Conservation (phyloP, 2,329 filamentous ascomycete species). For the Colletotrichum sp. region DNA sequence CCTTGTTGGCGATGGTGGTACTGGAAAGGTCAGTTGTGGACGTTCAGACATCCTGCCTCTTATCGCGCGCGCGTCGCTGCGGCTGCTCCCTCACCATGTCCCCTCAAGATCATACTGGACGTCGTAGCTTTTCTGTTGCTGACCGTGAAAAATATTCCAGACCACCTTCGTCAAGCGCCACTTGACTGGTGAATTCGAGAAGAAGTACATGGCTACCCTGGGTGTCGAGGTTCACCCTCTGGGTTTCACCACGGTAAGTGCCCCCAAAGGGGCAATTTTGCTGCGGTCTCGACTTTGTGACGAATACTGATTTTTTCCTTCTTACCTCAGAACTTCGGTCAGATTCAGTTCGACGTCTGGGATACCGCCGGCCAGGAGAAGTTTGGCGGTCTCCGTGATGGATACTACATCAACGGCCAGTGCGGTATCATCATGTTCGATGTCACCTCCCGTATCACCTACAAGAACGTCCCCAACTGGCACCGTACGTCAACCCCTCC, state of each 20-base stretch:
- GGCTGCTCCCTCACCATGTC: neutral
- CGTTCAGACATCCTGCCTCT: neutral
- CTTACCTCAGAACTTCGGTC: conserved; percentile 83
- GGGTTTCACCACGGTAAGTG: conserved; percentile 93
- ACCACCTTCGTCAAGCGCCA: conserved; percentile 99
- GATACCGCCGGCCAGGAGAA: conserved; percentile 99
- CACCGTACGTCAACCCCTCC: conserved; percentile 75
- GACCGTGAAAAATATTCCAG: conserved; percentile 50
- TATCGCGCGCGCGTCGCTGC: neutral
- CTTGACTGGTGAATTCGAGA: conserved; percentile 99
- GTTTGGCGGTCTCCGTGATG: conserved; percentile 98
- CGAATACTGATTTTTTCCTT: conserved; percentile 20
- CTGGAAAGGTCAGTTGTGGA: conserved; percentile 78
- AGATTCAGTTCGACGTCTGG: conserved; percentile 99
- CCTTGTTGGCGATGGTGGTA: conserved; percentile 98
- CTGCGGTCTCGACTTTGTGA: neutral
- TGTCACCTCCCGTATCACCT: conserved; percentile 98
- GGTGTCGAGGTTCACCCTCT: conserved; percentile 99
- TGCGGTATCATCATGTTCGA: conserved; percentile 99
- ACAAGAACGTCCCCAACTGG: conserved; percentile 99
- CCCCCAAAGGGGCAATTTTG: conserved; percentile 22
- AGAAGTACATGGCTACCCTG: conserved; percentile 99
- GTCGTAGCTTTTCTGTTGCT: conserved; percentile 16
- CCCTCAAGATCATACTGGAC: neutral
- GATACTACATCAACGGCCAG: conserved; percentile 99